Percentiles rank a stretch among this genome's conserved stretches.
phyloP scores from a whole-genome alignment of 345 rosid species.

The Hevea brasiliensis region DNA sequence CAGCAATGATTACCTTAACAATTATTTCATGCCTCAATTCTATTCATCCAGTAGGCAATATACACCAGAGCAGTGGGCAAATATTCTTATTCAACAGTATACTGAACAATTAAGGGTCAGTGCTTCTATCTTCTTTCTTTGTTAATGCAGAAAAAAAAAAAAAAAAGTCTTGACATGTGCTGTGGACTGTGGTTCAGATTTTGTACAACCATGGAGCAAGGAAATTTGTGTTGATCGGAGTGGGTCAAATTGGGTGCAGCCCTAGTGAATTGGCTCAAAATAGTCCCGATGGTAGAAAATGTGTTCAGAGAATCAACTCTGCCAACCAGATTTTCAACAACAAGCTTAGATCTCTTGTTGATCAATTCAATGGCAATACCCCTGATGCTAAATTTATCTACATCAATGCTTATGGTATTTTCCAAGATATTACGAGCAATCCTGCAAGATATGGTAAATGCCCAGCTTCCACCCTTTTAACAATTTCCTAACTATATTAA shows the following conservation, averaged over 20 bases:
- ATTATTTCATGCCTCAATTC: conserved; percentile 76
- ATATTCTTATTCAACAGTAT: conserved; percentile 57
- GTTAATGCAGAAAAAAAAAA: no score
- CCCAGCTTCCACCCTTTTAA: neutral
- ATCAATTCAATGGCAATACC: conserved; percentile 51
- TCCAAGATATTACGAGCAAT: conserved; percentile 53
- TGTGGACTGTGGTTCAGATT: conserved; percentile 38
- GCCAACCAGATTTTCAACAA: conserved; percentile 72
- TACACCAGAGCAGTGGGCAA: conserved; percentile 58
- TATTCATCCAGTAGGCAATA: conserved; percentile 58
- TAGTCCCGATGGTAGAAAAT: conserved; percentile 62
- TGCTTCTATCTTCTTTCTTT: neutral
- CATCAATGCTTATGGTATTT: conserved; percentile 71
- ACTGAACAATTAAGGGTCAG: conserved; percentile 56
- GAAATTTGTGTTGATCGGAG: conserved; percentile 70
- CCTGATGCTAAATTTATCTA: conserved; percentile 63
- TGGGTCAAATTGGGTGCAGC: conserved; percentile 89
- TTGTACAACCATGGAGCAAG: conserved; percentile 78
- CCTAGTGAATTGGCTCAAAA: conserved; percentile 69
- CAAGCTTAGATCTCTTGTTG: conserved; percentile 69
- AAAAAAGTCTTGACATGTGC: no score
- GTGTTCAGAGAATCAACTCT: conserved; percentile 53
- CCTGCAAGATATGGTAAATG: conserved; percentile 36
- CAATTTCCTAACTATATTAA: no score
- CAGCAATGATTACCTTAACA: conserved; percentile 95